A percentile compares a stretch with the other conserved stretches of the same genome.
Evolutionary conservation across 1,284 basidiomycete species (phyloP).

Genomic region (Somion occarium): DNA sequence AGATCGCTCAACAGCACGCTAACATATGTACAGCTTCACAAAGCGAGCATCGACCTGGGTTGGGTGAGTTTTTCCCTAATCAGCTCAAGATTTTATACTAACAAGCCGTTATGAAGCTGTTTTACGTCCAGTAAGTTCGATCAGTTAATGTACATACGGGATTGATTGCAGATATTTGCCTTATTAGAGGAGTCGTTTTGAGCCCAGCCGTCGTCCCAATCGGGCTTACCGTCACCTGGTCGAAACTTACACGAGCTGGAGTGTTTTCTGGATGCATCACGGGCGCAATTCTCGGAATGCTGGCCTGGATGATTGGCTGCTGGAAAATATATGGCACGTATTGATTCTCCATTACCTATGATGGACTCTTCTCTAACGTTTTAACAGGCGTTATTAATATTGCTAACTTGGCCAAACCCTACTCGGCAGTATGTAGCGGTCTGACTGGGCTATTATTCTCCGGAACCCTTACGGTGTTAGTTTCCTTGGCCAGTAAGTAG

Average conservation of each 20-base stretch:
- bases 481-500: conserved; percentile 38
- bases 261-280: conserved; percentile 38
- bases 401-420: conserved; percentile 39
- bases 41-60: conserved; percentile 40
- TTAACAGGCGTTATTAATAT: conserved; percentile 36
- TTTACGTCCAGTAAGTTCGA: conserved; percentile 40
- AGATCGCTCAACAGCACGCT: not conserved
- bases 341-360: not conserved
- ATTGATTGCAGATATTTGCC: no score
- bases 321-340: conserved; percentile 42
- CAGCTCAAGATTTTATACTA: not conserved
- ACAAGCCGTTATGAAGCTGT: conserved; percentile 26
- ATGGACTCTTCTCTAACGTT: not conserved
- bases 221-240: conserved; percentile 43
- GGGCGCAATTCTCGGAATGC: conserved; percentile 40
- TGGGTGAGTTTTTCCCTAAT: conserved; percentile 30
- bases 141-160: not conserved
- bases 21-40: conserved; percentile 31
- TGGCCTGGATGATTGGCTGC: conserved; percentile 49
- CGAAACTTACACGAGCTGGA: conserved; percentile 37
- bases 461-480: conserved; percentile 35
- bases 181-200: conserved; percentile 38
- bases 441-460: conserved; percentile 41
- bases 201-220: conserved; percentile 47
- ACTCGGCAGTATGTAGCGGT: conserved; percentile 45